A percentile compares a stretch with the other conserved stretches of the same genome.
Evolutionary conservation across 805 yeast species (phyloP).

Genomic region (Grigorovia jiainica): DNA sequence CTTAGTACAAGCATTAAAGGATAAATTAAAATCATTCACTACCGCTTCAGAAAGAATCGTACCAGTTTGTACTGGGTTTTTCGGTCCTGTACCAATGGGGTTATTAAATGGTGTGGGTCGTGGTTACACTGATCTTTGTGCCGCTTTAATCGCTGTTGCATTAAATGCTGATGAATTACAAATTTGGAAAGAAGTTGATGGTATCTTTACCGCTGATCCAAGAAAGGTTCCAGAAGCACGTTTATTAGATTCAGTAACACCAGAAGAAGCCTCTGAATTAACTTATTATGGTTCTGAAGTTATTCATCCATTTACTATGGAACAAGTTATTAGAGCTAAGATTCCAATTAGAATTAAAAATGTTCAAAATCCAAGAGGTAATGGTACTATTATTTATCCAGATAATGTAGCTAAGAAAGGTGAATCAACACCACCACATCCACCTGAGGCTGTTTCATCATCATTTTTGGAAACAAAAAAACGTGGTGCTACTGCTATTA

Average conservation of each 20-base stretch:
- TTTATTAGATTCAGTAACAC: slow-evolving; percentile 78
- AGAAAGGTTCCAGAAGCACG: slow-evolving; percentile 88
- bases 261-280: slow-evolving; percentile 97
- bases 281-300: slow-evolving; percentile 98
- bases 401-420: slow-evolving; percentile 80
- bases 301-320: slow-evolving; percentile 98
- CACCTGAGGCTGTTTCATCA: slow-evolving; percentile 61
- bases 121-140: slow-evolving; percentile 96
- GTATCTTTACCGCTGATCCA: slow-evolving; percentile 97
- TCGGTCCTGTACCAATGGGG: slow-evolving; percentile 95
- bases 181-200: slow-evolving; percentile 98
- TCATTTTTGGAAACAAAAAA: slow-evolving; percentile 36
- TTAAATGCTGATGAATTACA: slow-evolving; percentile 86
- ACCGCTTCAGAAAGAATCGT: slow-evolving; percentile 35
- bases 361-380: slow-evolving; percentile 87
- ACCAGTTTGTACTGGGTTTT: slow-evolving; percentile 93
- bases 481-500: slow-evolving; percentile 88
- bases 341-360: slow-evolving; percentile 96
- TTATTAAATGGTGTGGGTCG: slow-evolving; percentile 87
- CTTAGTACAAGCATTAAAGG: slow-evolving; percentile 44
- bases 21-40: slow-evolving; percentile 36
- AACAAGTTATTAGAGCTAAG: slow-evolving; percentile 90
- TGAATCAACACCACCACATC: slow-evolving; percentile 88
- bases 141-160: slow-evolving; percentile 93
- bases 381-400: slow-evolving; percentile 90